A percentile compares a stretch with the other conserved stretches of the same genome.
Evolutionary conservation across 306 rosid species (phyloP).

Genomic region (Echinosophora koreensis): DNA sequence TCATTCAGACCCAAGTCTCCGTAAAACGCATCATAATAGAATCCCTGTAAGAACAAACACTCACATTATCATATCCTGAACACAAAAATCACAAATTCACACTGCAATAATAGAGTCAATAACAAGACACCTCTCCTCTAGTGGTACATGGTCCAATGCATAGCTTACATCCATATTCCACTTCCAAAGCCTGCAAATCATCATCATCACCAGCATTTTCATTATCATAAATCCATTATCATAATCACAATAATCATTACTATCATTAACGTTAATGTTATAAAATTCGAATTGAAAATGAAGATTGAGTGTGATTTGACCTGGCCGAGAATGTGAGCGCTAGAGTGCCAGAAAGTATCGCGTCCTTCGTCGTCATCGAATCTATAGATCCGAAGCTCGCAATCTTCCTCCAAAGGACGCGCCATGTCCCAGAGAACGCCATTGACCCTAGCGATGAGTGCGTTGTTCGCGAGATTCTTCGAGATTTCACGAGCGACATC

Average conservation of each 20-base stretch:
- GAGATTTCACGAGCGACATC: slow-evolving; percentile 85
- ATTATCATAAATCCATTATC: background rate
- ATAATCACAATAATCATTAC: too few species aligned
- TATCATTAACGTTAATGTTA: too few species aligned
- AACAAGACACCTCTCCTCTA: slow-evolving; percentile 81
- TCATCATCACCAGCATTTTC: background rate
- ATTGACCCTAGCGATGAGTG: slow-evolving; percentile 86
- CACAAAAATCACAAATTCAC: slow-evolving; percentile 8
- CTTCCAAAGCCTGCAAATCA: slow-evolving; percentile 72
- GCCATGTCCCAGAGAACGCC: slow-evolving; percentile 91
- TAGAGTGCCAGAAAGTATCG: slow-evolving; percentile 98
- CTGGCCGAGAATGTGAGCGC: slow-evolving; percentile 98
- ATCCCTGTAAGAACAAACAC: slow-evolving; percentile 67
- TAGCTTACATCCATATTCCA: slow-evolving; percentile 90
- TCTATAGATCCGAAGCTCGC: slow-evolving; percentile 72
- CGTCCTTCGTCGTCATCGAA: slow-evolving; percentile 87
- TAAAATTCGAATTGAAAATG: background rate
- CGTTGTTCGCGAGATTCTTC: slow-evolving; percentile 76
- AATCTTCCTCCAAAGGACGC: slow-evolving; percentile 80
- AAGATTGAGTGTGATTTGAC: slow-evolving; percentile 40
- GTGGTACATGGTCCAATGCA: slow-evolving; percentile 99
- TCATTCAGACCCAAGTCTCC: slow-evolving; percentile 93
- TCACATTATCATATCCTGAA: background rate
- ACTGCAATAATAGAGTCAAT: background rate
- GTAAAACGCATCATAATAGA: slow-evolving; percentile 91